These are phyloP conservation scores for Kazachstania sp. DNA, from an alignment of 1,139 yeast species.

Conservation along the genomic window DNA sequence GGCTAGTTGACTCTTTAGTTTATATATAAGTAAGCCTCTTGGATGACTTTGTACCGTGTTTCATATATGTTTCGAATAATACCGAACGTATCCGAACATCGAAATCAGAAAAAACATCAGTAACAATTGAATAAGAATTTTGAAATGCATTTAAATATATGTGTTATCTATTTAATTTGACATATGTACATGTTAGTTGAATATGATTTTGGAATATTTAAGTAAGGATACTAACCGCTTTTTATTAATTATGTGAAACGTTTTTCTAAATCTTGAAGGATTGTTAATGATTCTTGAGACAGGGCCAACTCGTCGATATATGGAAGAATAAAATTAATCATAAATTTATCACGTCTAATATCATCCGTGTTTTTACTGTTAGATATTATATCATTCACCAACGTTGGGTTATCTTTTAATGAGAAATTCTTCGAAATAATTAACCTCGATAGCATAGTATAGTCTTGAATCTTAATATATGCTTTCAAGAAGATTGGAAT, in stretches of 20 bases:
- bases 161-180: neutral
- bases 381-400: neutral
- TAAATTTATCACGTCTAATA: neutral
- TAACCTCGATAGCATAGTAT: constrained; percentile 3
- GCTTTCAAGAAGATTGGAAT: neutral
- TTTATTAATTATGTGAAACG: too few relatives aligned
- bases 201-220: too few relatives aligned
- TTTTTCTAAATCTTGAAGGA: neutral
- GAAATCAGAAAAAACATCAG: constrained; percentile 2
- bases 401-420: neutral
- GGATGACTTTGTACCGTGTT: constrained; percentile 4
- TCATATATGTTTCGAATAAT: neutral
- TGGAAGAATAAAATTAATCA: neutral
- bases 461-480: constrained; percentile 2
- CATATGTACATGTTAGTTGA: constrained; percentile 1
- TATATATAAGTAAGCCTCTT: neutral
- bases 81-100: neutral
- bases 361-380: neutral
- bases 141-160: neutral
- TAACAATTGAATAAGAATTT: neutral
- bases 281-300: neutral
- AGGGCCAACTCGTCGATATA: neutral
- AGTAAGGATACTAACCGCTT: too few relatives aligned
- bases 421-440: constrained; percentile 1
- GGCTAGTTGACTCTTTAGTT: too few relatives aligned